Conservation (phyloP, 1,284 basidiomycete species). For the Tetrapyrgos nigripes region DNA sequence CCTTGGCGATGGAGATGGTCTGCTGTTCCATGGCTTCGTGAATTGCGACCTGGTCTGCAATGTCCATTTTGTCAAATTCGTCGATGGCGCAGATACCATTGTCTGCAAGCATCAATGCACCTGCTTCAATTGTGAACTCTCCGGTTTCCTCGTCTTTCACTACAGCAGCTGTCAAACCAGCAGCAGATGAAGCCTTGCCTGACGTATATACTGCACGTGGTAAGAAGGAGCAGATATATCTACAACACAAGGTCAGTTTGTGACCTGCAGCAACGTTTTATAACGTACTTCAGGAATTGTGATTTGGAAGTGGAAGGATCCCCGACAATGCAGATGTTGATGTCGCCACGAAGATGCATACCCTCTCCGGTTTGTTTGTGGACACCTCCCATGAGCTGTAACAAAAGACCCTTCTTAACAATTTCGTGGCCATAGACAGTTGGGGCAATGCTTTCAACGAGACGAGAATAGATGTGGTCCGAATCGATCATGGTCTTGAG, state of each 20-base stretch:
- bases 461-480: constrained; percentile 92
- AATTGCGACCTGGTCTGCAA: constrained; percentile 98
- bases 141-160: constrained; percentile 99
- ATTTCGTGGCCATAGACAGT: constrained; percentile 99
- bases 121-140: constrained; percentile 99
- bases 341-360: constrained; percentile 96
- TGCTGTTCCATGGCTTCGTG: constrained; percentile 99
- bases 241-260: constrained; percentile 37
- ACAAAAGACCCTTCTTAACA: constrained; percentile 97
- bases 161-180: constrained; percentile 98
- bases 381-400: constrained; percentile 99
- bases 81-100: constrained; percentile 99
- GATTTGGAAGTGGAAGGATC: constrained; percentile 98
- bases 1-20: constrained; percentile 99
- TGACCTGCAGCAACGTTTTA: background rate
- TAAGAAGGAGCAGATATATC: constrained; percentile 98
- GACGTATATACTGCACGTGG: constrained; percentile 99
- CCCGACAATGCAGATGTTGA: constrained; percentile 98
- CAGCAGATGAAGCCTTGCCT: constrained; percentile 98
- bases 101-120: constrained; percentile 98
- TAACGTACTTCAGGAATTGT: constrained; percentile 93
- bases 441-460: constrained; percentile 96
- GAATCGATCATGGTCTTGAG: constrained; percentile 93
- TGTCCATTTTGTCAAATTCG: constrained; percentile 99
- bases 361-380: constrained; percentile 98